These are phyloP conservation scores for Geopyxis carbonaria DNA, from an alignment of 495 filamentous ascomycete genomes.

Conservation along the genomic window DNA sequence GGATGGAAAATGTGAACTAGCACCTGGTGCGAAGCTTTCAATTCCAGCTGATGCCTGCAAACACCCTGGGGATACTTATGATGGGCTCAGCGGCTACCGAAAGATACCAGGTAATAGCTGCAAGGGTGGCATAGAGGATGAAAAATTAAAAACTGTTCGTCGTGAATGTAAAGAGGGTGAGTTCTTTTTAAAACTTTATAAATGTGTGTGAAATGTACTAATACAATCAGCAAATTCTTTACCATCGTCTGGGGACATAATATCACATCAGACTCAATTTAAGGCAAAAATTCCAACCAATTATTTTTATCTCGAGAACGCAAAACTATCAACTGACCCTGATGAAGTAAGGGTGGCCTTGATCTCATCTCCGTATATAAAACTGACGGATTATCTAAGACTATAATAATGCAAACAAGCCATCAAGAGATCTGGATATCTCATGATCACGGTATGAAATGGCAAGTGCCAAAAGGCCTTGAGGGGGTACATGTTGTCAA, in stretches of 20 bases:
- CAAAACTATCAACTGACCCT: slow-evolving; percentile 26
- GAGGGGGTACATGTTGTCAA: slow-evolving; percentile 42
- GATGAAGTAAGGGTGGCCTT: no score
- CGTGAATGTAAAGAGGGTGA: slow-evolving; percentile 34
- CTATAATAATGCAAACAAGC: slow-evolving; percentile 60
- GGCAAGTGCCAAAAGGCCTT: slow-evolving; percentile 40
- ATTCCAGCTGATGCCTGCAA: slow-evolving; percentile 51
- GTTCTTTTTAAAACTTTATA: not conserved
- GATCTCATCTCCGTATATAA: no score
- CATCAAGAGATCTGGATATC: slow-evolving; percentile 49
- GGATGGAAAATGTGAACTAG: slow-evolving; percentile 44
- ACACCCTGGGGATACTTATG: slow-evolving; percentile 47
- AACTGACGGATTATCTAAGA: slow-evolving; percentile 26
- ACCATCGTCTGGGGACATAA: slow-evolving; percentile 42
- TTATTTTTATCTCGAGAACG: slow-evolving; percentile 73
- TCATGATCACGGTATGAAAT: slow-evolving; percentile 72
- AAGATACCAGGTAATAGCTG: slow-evolving; percentile 85
- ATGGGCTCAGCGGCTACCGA: slow-evolving; percentile 73
- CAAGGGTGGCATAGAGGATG: slow-evolving; percentile 37
- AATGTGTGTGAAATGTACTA: no score
- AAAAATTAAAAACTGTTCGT: no score
- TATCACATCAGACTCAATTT: slow-evolving; percentile 39
- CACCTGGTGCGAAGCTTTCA: slow-evolving; percentile 22
- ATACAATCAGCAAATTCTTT: slow-evolving; percentile 14
- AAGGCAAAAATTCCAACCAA: slow-evolving; percentile 36